Base-by-base conservation (phyloP, 1,139 yeast species). In the Dujonia santamariae region DNA sequence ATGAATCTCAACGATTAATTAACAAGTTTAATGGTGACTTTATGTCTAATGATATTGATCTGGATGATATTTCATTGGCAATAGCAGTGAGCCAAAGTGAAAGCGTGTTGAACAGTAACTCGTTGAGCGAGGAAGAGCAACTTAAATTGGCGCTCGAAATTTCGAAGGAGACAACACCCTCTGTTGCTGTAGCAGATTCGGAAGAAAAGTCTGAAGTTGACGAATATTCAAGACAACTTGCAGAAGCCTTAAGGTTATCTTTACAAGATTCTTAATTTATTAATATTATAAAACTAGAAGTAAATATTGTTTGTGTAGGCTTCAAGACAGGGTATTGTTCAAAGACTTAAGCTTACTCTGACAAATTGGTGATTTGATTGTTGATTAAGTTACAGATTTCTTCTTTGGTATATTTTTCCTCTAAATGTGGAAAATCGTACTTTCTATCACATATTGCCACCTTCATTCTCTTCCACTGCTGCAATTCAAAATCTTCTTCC, bases 51-150 rank as follows among this genome's bases (percentile, higher is more conserved):
- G 13, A 8, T 8, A 53, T 58, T 12, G 16, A 9, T 23, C 19
- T 19, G 4, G 32, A 19, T 8, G 77, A 67, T 47, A 50, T 72
- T 19, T 67, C 72, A 27, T 49, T 76, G 37, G 82, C 82, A 0
- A 46, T 76, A 43, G 82, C 80, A 1, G 47, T 77, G 40, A 75
- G 80, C 44, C 61, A 63, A 44, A 64, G 78, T 42, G 31, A 32
- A 32, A 21, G 25, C 36, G 28, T 15, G 15, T 4, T 4, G 5
- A 8, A 12, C 11, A n/a, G n/a, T 11, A 26, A 18, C 12, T 24
- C 32, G 4, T 30, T 37, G 12, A 34, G 34, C 6, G 48, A 42
- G 4, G 64, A 59, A 19, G 59, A 50, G 4, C 61, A 61, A 14
- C 45, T 63, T 15, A 40, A 46, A 25, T 28, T 39, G 32, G 68